phyloP scores from a whole-genome alignment of 352 stramenopile species.

The Globisporangium orthogonon region DNA sequence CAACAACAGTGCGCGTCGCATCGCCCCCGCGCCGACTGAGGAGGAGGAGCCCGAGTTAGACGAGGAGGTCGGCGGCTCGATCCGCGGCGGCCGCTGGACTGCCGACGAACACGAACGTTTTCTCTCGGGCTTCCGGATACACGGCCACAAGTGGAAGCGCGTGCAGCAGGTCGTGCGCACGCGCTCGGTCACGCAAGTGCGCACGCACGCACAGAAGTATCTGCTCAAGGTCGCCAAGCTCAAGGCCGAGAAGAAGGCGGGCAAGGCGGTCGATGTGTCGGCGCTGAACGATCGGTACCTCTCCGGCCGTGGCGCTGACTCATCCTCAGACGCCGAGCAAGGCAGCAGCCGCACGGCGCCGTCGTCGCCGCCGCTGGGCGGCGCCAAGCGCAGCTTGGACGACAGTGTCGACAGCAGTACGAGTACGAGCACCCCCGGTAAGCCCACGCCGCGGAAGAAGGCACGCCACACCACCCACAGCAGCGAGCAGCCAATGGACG shows the following conservation, averaged over 20 bases:
- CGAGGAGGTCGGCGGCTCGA: slow-evolving; percentile 34
- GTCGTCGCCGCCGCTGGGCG: slow-evolving; percentile 31
- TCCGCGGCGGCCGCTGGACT: slow-evolving; percentile 79
- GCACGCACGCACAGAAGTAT: slow-evolving; percentile 87
- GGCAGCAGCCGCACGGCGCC: slow-evolving; percentile 21
- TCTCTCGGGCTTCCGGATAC: slow-evolving; percentile 76
- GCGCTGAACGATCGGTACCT: slow-evolving; percentile 16
- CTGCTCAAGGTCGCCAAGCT: slow-evolving; percentile 88
- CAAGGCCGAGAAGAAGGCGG: slow-evolving; percentile 75
- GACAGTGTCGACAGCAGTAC: slow-evolving; percentile 5
- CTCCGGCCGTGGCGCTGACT: slow-evolving; percentile 10
- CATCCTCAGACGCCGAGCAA: slow-evolving; percentile 18
- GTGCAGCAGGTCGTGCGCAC: slow-evolving; percentile 86
- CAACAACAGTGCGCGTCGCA: slow-evolving; percentile 19
- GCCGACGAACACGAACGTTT: slow-evolving; percentile 85
- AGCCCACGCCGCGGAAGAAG: slow-evolving; percentile 43
- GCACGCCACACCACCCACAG: slow-evolving; percentile 28
- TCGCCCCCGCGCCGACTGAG: slow-evolving; percentile 50
- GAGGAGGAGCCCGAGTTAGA: slow-evolving; percentile 65
- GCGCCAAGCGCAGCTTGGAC: slow-evolving; percentile 4
- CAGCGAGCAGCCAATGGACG: slow-evolving; percentile 22
- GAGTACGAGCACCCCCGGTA: slow-evolving; percentile 8
- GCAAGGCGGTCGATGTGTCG: slow-evolving; percentile 11
- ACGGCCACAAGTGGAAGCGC: slow-evolving; percentile 89
- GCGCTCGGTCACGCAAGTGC: slow-evolving; percentile 84